Evolutionary conservation across 176 grass and related monocot genomes (phyloP).

Genomic region (Miscanthus lutarioriparius): DNA sequence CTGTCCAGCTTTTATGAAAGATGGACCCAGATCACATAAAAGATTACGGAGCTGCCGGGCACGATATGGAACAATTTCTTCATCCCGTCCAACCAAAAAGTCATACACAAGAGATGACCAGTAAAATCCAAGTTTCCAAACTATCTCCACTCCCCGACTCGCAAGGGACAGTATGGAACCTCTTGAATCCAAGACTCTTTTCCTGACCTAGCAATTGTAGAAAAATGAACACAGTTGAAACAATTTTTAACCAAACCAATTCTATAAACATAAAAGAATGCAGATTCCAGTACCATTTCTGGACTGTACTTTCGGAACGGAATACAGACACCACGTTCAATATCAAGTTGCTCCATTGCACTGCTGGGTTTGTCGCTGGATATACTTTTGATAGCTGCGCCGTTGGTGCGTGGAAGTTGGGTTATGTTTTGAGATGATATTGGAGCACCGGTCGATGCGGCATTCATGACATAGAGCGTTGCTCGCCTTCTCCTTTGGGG

Average conservation of each 20-base stretch:
- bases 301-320: constrained; percentile 91
- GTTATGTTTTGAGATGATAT: constrained; percentile 35
- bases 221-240: constrained; percentile 23
- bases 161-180: constrained; percentile 78
- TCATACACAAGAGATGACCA: constrained; percentile 91
- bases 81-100: constrained; percentile 82
- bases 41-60: constrained; percentile 95
- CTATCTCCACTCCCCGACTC: constrained; percentile 84
- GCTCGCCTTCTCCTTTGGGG: constrained; percentile 32
- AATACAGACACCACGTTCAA: constrained; percentile 91
- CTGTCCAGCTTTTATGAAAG: constrained; percentile 99
- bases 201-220: constrained; percentile 73
- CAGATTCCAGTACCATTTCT: constrained; percentile 52
- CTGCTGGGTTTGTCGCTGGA: constrained; percentile 47
- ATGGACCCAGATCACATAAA: constrained; percentile 89
- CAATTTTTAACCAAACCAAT: background rate
- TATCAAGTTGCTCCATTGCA: constrained; percentile 95
- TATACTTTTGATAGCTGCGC: constrained; percentile 29
- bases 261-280: background rate
- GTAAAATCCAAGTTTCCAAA: constrained; percentile 90
- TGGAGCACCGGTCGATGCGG: constrained; percentile 37
- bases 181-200: constrained; percentile 88
- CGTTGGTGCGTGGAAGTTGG: constrained; percentile 39
- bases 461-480: constrained; percentile 43
- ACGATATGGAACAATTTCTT: constrained; percentile 92